Percentiles rank a stretch among this genome's conserved stretches.
Evolutionary conservation across 2,329 filamentous ascomycete genomes (phyloP).

Genomic region (Colletotrichum tofieldiae): DNA sequence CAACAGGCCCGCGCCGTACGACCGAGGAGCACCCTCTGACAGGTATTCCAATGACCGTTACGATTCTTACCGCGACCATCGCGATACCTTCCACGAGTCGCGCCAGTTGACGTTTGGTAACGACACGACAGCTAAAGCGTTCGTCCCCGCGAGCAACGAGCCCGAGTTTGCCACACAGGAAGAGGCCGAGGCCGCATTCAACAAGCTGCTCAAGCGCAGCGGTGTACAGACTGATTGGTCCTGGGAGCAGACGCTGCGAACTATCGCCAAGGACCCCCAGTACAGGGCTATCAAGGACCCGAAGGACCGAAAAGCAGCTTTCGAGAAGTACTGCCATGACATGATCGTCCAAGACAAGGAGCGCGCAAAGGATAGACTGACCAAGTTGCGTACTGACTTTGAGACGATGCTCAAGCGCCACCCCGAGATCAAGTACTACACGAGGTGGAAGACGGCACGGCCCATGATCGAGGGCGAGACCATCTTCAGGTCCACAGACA

Average conservation of each 20-base stretch:
- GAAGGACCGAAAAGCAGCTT: constrained; percentile 89
- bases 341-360: constrained; percentile 94
- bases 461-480: constrained; percentile 96
- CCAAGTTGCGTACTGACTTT: constrained; percentile 94
- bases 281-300: constrained; percentile 95
- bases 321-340: constrained; percentile 95
- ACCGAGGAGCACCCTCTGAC: constrained; percentile 53
- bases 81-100: constrained; percentile 64
- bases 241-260: constrained; percentile 91
- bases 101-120: constrained; percentile 72
- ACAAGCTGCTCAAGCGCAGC: constrained; percentile 88
- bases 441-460: constrained; percentile 95
- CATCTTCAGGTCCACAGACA: constrained; percentile 91
- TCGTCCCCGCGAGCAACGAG: constrained; percentile 77
- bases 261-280: constrained; percentile 90
- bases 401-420: constrained; percentile 96
- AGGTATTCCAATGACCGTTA: constrained; percentile 55
- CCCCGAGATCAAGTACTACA: constrained; percentile 97
- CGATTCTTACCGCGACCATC: constrained; percentile 56
- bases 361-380: constrained; percentile 90
- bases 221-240: constrained; percentile 93
- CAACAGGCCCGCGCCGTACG: constrained; percentile 58
- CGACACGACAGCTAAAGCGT: constrained; percentile 70
- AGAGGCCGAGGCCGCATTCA: constrained; percentile 93
- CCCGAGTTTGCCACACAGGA: constrained; percentile 85